Evolutionary conservation across 306 rosid genomes (phyloP).

Genomic region (Cicer arietinum): DNA sequence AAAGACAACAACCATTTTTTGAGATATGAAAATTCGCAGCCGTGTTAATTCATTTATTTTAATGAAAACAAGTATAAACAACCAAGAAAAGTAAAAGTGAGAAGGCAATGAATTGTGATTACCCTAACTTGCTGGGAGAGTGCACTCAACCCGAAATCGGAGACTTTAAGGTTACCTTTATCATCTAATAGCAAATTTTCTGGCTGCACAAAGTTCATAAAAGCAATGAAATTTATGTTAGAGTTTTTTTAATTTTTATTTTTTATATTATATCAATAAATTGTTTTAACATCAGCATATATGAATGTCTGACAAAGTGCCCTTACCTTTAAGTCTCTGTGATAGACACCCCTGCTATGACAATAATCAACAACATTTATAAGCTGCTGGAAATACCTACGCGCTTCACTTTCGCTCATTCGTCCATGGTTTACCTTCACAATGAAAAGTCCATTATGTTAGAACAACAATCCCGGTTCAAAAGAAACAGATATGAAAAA

Average conservation of each 20-base stretch:
- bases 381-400: constrained; percentile 96
- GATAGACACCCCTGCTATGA: constrained; percentile 98
- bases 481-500: no score
- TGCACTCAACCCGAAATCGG: constrained; percentile 98
- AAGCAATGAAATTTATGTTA: constrained; percentile 25
- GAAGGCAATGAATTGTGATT: constrained; percentile 42
- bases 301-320: background rate
- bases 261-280: background rate
- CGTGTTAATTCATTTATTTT: background rate
- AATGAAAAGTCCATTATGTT: constrained; percentile 21
- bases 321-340: constrained; percentile 90
- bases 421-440: constrained; percentile 93
- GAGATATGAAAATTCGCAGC: constrained; percentile 27
- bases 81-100: constrained; percentile 35
- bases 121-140: constrained; percentile 96
- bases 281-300: background rate
- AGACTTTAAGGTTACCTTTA: constrained; percentile 88
- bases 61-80: constrained; percentile 23
- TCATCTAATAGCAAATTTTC: constrained; percentile 90
- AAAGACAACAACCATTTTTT: constrained; percentile 35
- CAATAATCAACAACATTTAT: constrained; percentile 97
- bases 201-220: constrained; percentile 68
- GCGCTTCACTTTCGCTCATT: constrained; percentile 88
- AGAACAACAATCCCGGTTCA: no score
- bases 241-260: background rate